Percentiles rank a stretch among this genome's conserved stretches.
Evolutionary conservation across 306 rosid species (phyloP).

Genomic region (Ochetophila trinervis): DNA sequence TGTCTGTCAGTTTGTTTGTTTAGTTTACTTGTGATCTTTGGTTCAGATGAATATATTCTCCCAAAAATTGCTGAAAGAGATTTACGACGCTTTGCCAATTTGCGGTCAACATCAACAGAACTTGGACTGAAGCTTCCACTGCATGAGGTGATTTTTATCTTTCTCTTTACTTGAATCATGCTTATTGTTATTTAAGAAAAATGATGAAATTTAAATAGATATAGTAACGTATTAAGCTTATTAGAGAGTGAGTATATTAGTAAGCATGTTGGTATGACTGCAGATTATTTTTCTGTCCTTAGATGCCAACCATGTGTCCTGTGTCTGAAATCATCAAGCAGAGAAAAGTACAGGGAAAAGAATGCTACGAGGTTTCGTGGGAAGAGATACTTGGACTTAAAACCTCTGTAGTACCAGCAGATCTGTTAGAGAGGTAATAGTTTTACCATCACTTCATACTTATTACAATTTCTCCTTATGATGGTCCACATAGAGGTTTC

Average conservation of each 20-base stretch:
- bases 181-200: background rate
- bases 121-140: slow-evolving; percentile 59
- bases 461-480: background rate
- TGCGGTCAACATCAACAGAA: slow-evolving; percentile 53
- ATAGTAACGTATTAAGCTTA: no score
- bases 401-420: slow-evolving; percentile 57
- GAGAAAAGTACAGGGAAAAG: slow-evolving; percentile 56
- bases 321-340: slow-evolving; percentile 61
- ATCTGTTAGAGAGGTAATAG: slow-evolving; percentile 58
- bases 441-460: background rate
- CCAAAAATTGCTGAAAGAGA: slow-evolving; percentile 78
- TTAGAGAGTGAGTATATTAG: background rate
- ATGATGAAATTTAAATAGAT: background rate
- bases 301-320: slow-evolving; percentile 75
- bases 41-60: slow-evolving; percentile 71
- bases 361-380: slow-evolving; percentile 78
- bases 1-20: background rate
- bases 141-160: slow-evolving; percentile 42
- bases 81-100: slow-evolving; percentile 61
- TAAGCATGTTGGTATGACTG: background rate
- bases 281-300: slow-evolving; percentile 8
- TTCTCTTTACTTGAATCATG: background rate
- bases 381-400: slow-evolving; percentile 55
- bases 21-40: slow-evolving; percentile 27
- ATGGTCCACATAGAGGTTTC: no score